Evolutionary conservation across 106 monocot genomes (phyloP).

Genomic region (Alisma plantagoaquatica): DNA sequence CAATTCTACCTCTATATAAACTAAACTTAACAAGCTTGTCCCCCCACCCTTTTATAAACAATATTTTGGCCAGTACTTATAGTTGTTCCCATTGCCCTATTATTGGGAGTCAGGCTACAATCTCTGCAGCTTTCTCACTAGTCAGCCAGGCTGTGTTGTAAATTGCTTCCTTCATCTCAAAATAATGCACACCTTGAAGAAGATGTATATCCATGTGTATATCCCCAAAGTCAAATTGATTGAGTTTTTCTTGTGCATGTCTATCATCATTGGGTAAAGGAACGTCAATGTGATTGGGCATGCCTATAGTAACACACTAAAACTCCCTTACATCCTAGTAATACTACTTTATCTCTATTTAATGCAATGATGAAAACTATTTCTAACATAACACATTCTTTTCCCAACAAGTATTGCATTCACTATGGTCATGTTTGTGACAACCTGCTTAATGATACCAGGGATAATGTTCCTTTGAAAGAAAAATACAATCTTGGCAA

Average conservation of each 20-base stretch:
- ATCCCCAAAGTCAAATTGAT: slow-evolving; percentile 83
- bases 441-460: slow-evolving; percentile 58
- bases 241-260: slow-evolving; percentile 56
- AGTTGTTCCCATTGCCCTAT: slow-evolving; percentile 58
- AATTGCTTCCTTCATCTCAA: slow-evolving; percentile 75
- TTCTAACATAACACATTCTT: not conserved
- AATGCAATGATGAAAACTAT: not conserved
- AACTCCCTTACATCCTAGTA: not conserved
- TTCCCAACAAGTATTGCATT: slow-evolving; percentile 40
- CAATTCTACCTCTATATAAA: too few relatives aligned
- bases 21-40: too few relatives aligned
- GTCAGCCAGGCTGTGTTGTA: slow-evolving; percentile 57
- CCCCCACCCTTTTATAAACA: slow-evolving; percentile 24
- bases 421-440: slow-evolving; percentile 54
- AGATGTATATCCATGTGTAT: slow-evolving; percentile 63
- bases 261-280: slow-evolving; percentile 49
- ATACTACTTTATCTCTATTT: too few relatives aligned
- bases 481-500: slow-evolving; percentile 19
- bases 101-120: slow-evolving; percentile 79
- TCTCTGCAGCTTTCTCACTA: slow-evolving; percentile 71
- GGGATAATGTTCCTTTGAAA: slow-evolving; percentile 72
- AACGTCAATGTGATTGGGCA: slow-evolving; percentile 59
- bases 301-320: slow-evolving; percentile 83
- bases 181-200: slow-evolving; percentile 62
- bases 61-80: slow-evolving; percentile 85